Conservation (phyloP, 75 land plant species). For the Sequoia sempervirens region DNA sequence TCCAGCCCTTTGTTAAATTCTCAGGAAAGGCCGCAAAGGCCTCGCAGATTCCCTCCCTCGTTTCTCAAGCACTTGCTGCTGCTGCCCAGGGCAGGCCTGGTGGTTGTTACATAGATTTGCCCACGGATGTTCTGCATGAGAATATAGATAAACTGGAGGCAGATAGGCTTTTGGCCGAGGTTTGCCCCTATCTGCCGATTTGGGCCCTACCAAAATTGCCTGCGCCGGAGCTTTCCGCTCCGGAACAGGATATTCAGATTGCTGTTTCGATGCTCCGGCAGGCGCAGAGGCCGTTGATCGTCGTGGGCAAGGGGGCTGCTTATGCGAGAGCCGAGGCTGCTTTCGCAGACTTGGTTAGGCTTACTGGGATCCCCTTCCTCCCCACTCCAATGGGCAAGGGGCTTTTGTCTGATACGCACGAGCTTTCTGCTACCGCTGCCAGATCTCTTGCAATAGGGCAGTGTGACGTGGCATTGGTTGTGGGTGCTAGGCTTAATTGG, state of each 20-base stretch:
- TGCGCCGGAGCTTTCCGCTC: background rate
- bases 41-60: conserved; percentile 51
- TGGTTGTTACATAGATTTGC: conserved; percentile 77
- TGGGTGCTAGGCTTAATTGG: conserved; percentile 96
- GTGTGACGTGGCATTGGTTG: conserved; percentile 82
- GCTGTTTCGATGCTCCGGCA: conserved; percentile 55
- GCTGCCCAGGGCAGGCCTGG: conserved; percentile 70
- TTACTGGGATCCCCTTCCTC: conserved; percentile 84
- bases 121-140: conserved; percentile 87
- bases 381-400: conserved; percentile 99
- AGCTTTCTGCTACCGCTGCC: conserved; percentile 80
- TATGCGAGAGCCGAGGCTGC: conserved; percentile 66
- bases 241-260: conserved; percentile 29
- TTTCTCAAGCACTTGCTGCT: conserved; percentile 37
- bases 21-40: conserved; percentile 54
- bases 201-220: conserved; percentile 1
- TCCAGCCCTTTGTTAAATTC: conserved; percentile 71
- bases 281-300: conserved; percentile 81
- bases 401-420: conserved; percentile 74
- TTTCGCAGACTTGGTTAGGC: conserved; percentile 51
- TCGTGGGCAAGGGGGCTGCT: conserved; percentile 97
- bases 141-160: conserved; percentile 54
- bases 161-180: conserved; percentile 28
- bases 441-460: conserved; percentile 82
- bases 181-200: conserved; percentile 18